These are phyloP conservation scores for Apophysomyces sp. DNA, from an alignment of 371 early-diverging fungal genomes.

Conservation along the genomic window DNA sequence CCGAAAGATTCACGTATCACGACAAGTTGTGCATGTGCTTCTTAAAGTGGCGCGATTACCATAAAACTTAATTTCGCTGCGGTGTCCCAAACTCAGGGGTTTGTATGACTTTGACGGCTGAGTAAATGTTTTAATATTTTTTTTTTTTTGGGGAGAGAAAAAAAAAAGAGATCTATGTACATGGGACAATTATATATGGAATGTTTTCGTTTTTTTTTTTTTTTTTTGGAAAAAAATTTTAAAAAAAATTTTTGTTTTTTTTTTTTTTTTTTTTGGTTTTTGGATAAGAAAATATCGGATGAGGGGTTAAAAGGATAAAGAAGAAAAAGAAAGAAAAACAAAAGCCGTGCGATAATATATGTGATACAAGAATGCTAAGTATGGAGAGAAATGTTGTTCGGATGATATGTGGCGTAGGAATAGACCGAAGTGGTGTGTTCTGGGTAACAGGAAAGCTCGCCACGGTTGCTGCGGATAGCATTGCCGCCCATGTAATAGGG, in stretches of 20 bases:
- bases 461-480: not conserved
- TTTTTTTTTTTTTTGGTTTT: not conserved
- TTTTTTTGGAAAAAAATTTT: too few relatives aligned
- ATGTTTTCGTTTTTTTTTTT: not conserved
- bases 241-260: too few relatives aligned
- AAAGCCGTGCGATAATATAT: not conserved
- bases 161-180: not conserved
- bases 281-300: not conserved
- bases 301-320: too few relatives aligned
- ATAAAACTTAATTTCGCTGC: not conserved
- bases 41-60: not conserved
- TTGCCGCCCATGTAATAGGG: conserved; percentile 30
- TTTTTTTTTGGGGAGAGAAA: not conserved
- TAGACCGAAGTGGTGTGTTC: not conserved
- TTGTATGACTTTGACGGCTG: not conserved
- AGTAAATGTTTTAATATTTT: not conserved
- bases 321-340: not conserved
- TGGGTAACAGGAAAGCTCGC: not conserved
- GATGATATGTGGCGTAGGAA: not conserved
- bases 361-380: not conserved
- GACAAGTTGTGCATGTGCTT: not conserved
- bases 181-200: not conserved
- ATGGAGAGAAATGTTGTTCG: conserved; percentile 1
- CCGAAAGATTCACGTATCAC: not conserved
- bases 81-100: not conserved